These are phyloP conservation scores for Metschnikowia borealis DNA, from an alignment of 805 yeast genomes.

Conservation along the genomic window DNA sequence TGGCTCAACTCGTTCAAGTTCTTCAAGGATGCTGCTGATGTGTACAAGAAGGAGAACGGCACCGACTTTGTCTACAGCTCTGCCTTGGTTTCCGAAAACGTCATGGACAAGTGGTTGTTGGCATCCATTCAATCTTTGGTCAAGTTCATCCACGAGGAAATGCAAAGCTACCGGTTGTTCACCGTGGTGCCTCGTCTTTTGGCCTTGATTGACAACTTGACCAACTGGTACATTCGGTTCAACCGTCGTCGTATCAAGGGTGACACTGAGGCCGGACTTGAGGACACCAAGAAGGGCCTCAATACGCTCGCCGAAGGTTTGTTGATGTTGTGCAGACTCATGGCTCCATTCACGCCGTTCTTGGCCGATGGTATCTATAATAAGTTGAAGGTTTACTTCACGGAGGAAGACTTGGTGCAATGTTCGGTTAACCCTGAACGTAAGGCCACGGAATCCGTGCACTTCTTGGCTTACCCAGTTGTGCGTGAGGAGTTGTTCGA, in stretches of 20 bases:
- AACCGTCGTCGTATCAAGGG: conserved; percentile 98
- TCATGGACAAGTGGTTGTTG: conserved; percentile 96
- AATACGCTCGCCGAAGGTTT: conserved; percentile 89
- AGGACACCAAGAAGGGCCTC: conserved; percentile 81
- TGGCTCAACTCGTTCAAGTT: conserved; percentile 99
- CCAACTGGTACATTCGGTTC: conserved; percentile 98
- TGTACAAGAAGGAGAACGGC: conserved; percentile 71
- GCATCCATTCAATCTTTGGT: conserved; percentile 95
- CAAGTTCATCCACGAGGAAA: conserved; percentile 81
- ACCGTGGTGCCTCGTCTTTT: conserved; percentile 94
- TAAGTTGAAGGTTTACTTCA: conserved; percentile 60
- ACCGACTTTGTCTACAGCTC: conserved; percentile 73
- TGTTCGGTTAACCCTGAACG: conserved; percentile 38
- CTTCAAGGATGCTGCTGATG: conserved; percentile 88
- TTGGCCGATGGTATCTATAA: conserved; percentile 86
- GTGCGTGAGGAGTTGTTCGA: conserved; percentile 80
- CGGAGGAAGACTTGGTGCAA: conserved; percentile 51
- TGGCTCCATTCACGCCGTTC: conserved; percentile 99
- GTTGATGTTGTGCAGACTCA: conserved; percentile 83
- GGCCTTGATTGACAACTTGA: conserved; percentile 84
- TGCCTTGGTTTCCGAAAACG: conserved; percentile 63
- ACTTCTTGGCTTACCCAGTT: conserved; percentile 86
- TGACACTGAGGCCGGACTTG: conserved; percentile 64
- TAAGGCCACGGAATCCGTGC: conserved; percentile 77
- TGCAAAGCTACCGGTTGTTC: conserved; percentile 84